phyloP scores from a whole-genome alignment of 2,329 filamentous ascomycete genomes.

The Coniochaeta sp. region DNA sequence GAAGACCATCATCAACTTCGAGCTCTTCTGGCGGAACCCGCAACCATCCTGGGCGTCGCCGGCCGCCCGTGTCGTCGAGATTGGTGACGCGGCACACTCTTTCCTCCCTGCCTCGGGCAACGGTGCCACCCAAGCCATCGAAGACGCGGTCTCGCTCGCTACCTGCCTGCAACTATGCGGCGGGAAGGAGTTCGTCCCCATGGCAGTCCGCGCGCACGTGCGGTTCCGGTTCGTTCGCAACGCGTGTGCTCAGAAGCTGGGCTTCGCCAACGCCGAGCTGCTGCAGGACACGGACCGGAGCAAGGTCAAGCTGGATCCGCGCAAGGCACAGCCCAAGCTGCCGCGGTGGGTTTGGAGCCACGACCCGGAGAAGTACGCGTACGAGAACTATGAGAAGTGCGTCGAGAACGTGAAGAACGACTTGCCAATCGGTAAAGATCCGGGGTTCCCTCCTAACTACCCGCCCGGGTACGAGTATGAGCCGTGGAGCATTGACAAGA shows the following conservation, averaged over 20 bases:
- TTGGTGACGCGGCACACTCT: conserved; percentile 33
- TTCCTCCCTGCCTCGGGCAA: conserved; percentile 33
- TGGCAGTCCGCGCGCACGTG: conserved; percentile 23
- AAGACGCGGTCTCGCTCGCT: conserved; percentile 31
- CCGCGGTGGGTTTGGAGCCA: conserved; percentile 30
- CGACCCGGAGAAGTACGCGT: conserved; percentile 28
- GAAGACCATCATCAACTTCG: conserved; percentile 25
- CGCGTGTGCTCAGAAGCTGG: conserved; percentile 31
- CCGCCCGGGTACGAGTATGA: conserved; percentile 21
- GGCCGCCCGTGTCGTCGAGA: conserved; percentile 25
- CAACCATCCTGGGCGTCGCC: conserved; percentile 29
- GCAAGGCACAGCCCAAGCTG: conserved; percentile 25
- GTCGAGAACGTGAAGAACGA: conserved; percentile 23
- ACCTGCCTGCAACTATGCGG: conserved; percentile 28
- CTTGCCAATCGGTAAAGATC: conserved; percentile 18
- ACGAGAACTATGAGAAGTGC: conserved; percentile 25
- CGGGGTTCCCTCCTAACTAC: conserved; percentile 17
- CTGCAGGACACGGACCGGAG: conserved; percentile 28
- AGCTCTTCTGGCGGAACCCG: conserved; percentile 33
- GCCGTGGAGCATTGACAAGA: conserved; percentile 17
- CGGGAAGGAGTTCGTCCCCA: conserved; percentile 15
- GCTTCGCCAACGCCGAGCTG: conserved; percentile 28
- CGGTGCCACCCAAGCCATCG: conserved; percentile 33
- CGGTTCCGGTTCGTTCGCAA: conserved; percentile 29
- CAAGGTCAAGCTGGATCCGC: conserved; percentile 26